These are phyloP conservation scores for Diospyros kaki DNA, from an alignment of 148 eudicot species.

Conservation along the genomic window DNA sequence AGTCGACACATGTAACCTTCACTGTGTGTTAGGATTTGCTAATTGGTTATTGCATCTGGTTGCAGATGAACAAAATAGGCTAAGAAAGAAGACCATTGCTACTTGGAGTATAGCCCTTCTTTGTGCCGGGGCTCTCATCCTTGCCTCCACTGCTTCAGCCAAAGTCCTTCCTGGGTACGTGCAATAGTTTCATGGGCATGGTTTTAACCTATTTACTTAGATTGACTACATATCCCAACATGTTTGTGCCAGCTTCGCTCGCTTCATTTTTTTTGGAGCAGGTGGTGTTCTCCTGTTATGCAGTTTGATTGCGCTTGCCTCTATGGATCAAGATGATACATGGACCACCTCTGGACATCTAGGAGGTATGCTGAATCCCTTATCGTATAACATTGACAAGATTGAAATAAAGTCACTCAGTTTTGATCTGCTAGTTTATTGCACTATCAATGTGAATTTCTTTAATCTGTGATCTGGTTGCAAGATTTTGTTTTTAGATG, in stretches of 20 bases:
- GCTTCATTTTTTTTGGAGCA: slow-evolving; percentile 38
- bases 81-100: slow-evolving; percentile 39
- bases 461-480: not conserved
- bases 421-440: not conserved
- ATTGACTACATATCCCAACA: not conserved
- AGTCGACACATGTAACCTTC: not conserved
- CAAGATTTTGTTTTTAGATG: too few species aligned
- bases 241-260: slow-evolving; percentile 32
- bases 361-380: slow-evolving; percentile 43
- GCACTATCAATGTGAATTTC: not conserved
- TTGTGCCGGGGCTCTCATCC: slow-evolving; percentile 37
- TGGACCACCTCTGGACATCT: slow-evolving; percentile 38
- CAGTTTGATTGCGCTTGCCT: slow-evolving; percentile 37
- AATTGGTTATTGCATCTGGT: not conserved
- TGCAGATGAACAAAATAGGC: slow-evolving; percentile 27
- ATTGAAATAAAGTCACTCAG: not conserved
- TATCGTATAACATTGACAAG: not conserved
- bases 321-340: slow-evolving; percentile 46
- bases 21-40: not conserved
- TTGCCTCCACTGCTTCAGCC: slow-evolving; percentile 55
- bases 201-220: not conserved
- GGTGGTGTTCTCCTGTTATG: slow-evolving; percentile 38
- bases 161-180: slow-evolving; percentile 36
- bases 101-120: slow-evolving; percentile 37
- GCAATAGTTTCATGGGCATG: too few species aligned